Evolutionary conservation across 2,329 filamentous ascomycete species (phyloP).

Genomic region (Dryadomyces quercus-mongolicae): DNA sequence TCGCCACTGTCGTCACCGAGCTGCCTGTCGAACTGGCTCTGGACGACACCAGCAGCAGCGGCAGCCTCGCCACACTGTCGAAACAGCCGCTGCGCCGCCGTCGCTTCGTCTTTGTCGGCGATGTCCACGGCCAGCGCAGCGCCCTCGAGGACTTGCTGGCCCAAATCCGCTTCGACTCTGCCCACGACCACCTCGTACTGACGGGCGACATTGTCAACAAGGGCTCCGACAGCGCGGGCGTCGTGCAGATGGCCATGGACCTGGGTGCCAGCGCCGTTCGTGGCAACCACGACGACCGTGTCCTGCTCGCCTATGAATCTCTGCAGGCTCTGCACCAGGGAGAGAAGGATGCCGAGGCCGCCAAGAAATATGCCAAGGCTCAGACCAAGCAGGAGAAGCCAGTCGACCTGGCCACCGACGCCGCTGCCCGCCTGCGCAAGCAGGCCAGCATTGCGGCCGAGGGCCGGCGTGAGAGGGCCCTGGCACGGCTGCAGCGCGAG

Average conservation of each 20-base stretch:
- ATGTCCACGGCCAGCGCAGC: constrained; percentile 78
- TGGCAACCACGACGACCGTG: constrained; percentile 83
- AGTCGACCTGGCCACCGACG: neutral
- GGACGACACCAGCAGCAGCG: constrained; percentile 9
- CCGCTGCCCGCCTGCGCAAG: neutral
- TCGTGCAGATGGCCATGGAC: constrained; percentile 62
- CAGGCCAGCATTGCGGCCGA: constrained; percentile 7
- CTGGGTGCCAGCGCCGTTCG: constrained; percentile 71
- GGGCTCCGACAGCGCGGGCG: constrained; percentile 69
- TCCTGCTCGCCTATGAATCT: constrained; percentile 53
- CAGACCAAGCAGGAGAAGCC: neutral
- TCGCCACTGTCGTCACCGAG: constrained; percentile 17
- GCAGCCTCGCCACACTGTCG: constrained; percentile 13
- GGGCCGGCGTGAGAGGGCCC: constrained; percentile 6
- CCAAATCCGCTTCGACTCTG: constrained; percentile 48
- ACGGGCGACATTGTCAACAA: constrained; percentile 75
- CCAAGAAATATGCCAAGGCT: neutral
- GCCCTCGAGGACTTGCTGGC: constrained; percentile 55
- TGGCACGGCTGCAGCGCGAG: constrained; percentile 13
- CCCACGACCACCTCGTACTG: constrained; percentile 62
- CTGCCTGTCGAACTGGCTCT: constrained; percentile 19
- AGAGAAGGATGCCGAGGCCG: neutral
- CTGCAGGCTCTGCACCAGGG: constrained; percentile 11
- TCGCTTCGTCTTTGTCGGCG: constrained; percentile 71
- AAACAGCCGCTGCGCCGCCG: constrained; percentile 21